Base-by-base conservation (phyloP, 2,329 filamentous ascomycete genomes). In the Capronia coronata region DNA sequence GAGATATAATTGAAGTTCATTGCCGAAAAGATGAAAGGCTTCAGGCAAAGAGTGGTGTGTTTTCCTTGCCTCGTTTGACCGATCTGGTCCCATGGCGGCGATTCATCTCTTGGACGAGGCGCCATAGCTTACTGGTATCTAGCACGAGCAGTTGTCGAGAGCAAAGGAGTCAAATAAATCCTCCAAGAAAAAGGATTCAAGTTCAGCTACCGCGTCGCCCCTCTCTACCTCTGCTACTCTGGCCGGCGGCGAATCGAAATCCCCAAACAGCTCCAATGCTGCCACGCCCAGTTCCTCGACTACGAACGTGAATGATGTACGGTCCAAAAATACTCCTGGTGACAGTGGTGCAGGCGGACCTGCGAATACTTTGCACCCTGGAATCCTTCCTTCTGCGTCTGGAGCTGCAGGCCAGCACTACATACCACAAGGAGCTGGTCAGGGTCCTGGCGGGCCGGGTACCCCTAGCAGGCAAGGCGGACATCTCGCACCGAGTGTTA, bases 1-100 rank as follows among this genome's bases (percentile, higher is more conserved):
- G 52, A 45, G 23, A 46, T 13, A 19, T 11, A 46, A 19, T 25
- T 19, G 49, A 59, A 44, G 48, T 56, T 51, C 63, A 16, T 9
- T 19, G 6, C 63, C 59, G 71, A 70, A 71, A 86, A 78, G 72
- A 96, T 97, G 91, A 96, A 95, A 77, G 86, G 88, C 70, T 94
- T 97, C 73, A 86, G 89, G 74, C 88, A 94, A 78, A 87, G 87
- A 85, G 89, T 96, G 78, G 89, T 95, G 82, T 25, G 38, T 42
- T 50, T 27, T 43, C 34, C 34, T 34, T 3, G 3, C 13, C 7
- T n/a, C 13, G 29, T 9, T 3, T 11, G 13, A 10, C 13, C 13
- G 29, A 32, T 10, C 29, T 32, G 6, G 29, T 32, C 29, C 21
- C 29, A 29, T 25, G 9, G 30, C 14, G 43, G 43, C 25, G n/a